Evolutionary conservation across 2,329 filamentous ascomycete genomes (phyloP).

Genomic region (Aspergillus persii): DNA sequence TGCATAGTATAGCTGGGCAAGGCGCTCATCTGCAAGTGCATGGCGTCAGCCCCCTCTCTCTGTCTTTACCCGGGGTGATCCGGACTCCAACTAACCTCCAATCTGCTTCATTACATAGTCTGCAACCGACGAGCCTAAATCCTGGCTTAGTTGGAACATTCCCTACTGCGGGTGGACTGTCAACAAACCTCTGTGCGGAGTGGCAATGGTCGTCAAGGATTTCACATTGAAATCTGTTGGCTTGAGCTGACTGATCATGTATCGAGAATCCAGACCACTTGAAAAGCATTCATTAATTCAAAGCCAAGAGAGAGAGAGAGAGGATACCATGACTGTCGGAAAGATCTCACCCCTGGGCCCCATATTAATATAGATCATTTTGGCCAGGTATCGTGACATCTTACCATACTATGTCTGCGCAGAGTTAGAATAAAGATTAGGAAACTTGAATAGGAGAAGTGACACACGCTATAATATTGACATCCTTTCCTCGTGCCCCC

Average conservation of each 20-base stretch:
- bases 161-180: not conserved
- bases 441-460: not conserved
- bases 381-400: constrained; percentile 3
- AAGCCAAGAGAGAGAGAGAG: not conserved
- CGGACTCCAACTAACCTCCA: constrained; percentile 43
- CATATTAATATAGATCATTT: constrained; percentile 7
- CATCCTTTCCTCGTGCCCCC: constrained; percentile 55
- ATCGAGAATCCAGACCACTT: constrained; percentile 62
- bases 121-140: constrained; percentile 56
- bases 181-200: constrained; percentile 54
- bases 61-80: not conserved
- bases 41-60: constrained; percentile 1
- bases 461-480: constrained; percentile 64
- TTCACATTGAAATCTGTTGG: constrained; percentile 72
- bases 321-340: not conserved
- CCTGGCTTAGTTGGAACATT: constrained; percentile 12
- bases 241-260: constrained; percentile 60
- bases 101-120: constrained; percentile 61
- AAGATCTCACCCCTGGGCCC: constrained; percentile 32
- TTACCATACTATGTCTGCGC: constrained; percentile 49
- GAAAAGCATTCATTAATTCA: constrained; percentile 6
- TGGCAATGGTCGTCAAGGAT: constrained; percentile 62
- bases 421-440: not conserved
- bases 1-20: constrained; percentile 56
- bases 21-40: constrained; percentile 49